Base-by-base conservation (phyloP, 192 early-diverging fungal genomes). In the Endogone sp. region DNA sequence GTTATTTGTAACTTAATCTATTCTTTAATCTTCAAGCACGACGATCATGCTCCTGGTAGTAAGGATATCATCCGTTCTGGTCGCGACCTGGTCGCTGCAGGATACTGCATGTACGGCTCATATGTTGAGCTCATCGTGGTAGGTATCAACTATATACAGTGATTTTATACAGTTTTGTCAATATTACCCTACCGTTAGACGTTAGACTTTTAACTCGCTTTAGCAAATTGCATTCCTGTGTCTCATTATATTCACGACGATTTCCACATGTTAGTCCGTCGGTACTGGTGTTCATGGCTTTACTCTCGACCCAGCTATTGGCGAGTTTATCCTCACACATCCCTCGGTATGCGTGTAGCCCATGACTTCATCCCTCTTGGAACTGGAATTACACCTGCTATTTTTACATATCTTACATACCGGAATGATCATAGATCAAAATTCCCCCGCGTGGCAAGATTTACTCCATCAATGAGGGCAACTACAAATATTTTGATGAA, bases 321-420 rank as follows among this genome's bases (percentile, higher is more conserved):
- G 97, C 62, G 95, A 99, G 79, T 99, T 99, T 77, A 92, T 99
- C 70, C 86, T 99, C 76, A 97, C 95, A n/a, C 97, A 99, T 75
- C 94, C 91, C 20, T 80, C 95, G 72, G 90, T 92, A 88, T 77
- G 75, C 71, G 29, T 64, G 9, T 22, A 56, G 8, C 27, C 29
- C 8, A 13, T 22, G 21, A 68, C 22, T 66, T 27, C 32, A 69
- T 68, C 60, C 29, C 25, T 30, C 63, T 30, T 71, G 37, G 9
- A 49, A 11, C 16, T 49, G 6, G 37, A 0, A 49, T 49, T n/a
- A n/a, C 16, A 56, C 26, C 49, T 26, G 27, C 8, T 26, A 21
- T 55, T 10, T 66, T 67, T 26, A 57, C 59, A 66, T 21, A 16
- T 27, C 37, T 49, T 49, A 16, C 37, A 49, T 16, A 49, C 16